Evolutionary conservation across 2,329 filamentous ascomycete genomes (phyloP).

Genomic region (Lecanicillium sp.): DNA sequence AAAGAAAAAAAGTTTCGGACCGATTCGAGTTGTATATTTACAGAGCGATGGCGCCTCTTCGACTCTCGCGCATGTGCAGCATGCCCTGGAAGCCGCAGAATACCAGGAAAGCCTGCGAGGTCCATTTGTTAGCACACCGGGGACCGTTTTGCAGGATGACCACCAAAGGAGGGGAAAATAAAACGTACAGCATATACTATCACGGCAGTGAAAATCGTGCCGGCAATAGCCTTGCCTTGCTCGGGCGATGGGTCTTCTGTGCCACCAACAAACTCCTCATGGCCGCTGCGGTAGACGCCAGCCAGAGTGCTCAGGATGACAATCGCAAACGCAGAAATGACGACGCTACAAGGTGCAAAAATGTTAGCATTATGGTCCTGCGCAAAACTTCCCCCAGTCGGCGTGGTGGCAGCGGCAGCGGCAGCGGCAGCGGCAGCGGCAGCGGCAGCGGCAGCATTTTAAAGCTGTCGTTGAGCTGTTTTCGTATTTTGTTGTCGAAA

Average conservation of each 20-base stretch:
- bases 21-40: conserved; percentile 27
- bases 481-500: background rate
- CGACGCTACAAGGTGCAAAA: conserved; percentile 49
- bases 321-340: conserved; percentile 60
- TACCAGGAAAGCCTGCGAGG: conserved; percentile 68
- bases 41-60: conserved; percentile 77
- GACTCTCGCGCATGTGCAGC: conserved; percentile 75
- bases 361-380: too few species aligned
- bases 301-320: conserved; percentile 57
- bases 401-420: background rate
- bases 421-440: background rate
- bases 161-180: too few species aligned
- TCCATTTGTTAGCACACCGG: conserved; percentile 3
- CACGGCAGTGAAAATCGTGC: conserved; percentile 80
- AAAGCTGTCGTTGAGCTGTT: background rate
- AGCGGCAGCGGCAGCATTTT: too few species aligned
- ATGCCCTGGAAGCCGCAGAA: conserved; percentile 88
- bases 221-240: conserved; percentile 70
- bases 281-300: conserved; percentile 67
- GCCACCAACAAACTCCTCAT: conserved; percentile 77
- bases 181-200: conserved; percentile 76
- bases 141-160: too few species aligned
- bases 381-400: background rate
- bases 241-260: conserved; percentile 60
- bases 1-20: conserved; percentile 2